A percentile compares a stretch with the other conserved stretches of the same genome.
These are phyloP conservation scores for Pugionium dolabratum DNA, from an alignment of 345 rosid genomes.

Conservation along the genomic window DNA sequence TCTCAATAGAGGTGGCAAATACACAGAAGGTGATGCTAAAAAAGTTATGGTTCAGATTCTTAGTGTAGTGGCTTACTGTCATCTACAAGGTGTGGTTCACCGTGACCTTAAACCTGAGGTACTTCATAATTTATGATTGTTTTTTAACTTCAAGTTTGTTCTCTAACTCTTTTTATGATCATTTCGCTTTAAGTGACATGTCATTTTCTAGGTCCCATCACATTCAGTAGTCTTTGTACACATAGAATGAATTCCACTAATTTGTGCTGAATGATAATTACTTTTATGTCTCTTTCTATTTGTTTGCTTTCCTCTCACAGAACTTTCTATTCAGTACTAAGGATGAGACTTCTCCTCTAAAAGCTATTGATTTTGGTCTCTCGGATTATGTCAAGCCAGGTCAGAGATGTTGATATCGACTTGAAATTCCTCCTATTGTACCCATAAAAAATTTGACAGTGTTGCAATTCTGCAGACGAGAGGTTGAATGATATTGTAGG, in stretches of 20 bases:
- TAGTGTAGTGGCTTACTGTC: slow-evolving; percentile 86
- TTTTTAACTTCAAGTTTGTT: slow-evolving; percentile 9
- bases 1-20: slow-evolving; percentile 83
- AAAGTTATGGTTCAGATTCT: slow-evolving; percentile 87
- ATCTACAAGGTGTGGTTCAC: slow-evolving; percentile 98
- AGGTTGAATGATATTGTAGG: slow-evolving; percentile 97
- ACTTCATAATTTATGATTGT: slow-evolving; percentile 33
- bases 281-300: slow-evolving; percentile 27
- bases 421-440: neutral
- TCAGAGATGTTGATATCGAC: slow-evolving; percentile 40
- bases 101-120: slow-evolving; percentile 99
- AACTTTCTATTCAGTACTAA: slow-evolving; percentile 78
- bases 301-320: slow-evolving; percentile 50
- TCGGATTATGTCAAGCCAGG: slow-evolving; percentile 99
- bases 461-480: slow-evolving; percentile 61
- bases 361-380: slow-evolving; percentile 96
- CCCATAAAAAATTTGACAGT: slow-evolving; percentile 16
- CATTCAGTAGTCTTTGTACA: slow-evolving; percentile 30
- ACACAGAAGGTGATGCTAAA: slow-evolving; percentile 94
- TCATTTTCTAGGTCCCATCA: slow-evolving; percentile 39
- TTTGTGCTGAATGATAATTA: slow-evolving; percentile 25
- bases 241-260: slow-evolving; percentile 27
- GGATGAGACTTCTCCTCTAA: slow-evolving; percentile 75
- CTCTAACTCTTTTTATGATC: slow-evolving; percentile 15
- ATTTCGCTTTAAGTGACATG: slow-evolving; percentile 34